Percentiles rank a stretch among this genome's conserved stretches.
phyloP scores from a whole-genome alignment of 352 stramenopile species.

The Pythium myriotylum region DNA sequence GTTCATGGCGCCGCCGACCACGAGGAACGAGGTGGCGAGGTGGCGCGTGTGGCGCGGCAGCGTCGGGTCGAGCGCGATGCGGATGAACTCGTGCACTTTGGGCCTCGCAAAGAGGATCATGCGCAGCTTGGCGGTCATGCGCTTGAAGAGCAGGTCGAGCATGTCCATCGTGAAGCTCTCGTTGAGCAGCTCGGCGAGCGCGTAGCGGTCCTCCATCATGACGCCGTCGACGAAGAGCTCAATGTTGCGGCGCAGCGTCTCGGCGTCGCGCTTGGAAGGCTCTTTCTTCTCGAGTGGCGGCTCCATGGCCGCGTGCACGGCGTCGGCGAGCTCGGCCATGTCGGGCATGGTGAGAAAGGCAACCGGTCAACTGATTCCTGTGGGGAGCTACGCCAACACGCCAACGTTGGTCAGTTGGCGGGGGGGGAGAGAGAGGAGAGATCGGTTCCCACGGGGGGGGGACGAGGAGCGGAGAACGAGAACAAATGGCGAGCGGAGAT shows the following conservation, averaged over 20 bases:
- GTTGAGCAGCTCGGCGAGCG: constrained; percentile 71
- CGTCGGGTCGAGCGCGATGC: constrained; percentile 57
- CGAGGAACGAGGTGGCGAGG: constrained; percentile 78
- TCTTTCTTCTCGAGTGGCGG: constrained; percentile 28
- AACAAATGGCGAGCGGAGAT: neutral
- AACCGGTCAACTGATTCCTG: neutral
- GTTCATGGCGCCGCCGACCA: constrained; percentile 65
- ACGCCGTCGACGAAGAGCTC: constrained; percentile 85
- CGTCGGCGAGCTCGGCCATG: constrained; percentile 11
- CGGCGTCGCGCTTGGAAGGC: constrained; percentile 53
- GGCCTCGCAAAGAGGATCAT: constrained; percentile 70
- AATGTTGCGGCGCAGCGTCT: constrained; percentile 69
- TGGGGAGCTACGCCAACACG: neutral
- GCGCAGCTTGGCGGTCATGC: constrained; percentile 79
- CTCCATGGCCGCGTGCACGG: constrained; percentile 20
- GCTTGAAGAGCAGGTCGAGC: constrained; percentile 85
- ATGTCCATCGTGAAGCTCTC: constrained; percentile 84
- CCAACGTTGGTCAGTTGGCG: no score
- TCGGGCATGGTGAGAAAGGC: neutral
- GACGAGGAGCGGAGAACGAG: neutral
- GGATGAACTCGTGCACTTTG: constrained; percentile 77
- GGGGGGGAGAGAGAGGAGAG: no score
- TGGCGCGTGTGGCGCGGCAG: constrained; percentile 63
- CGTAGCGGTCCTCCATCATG: constrained; percentile 64
- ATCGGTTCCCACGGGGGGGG: neutral